These are phyloP conservation scores for Lumnitzera littorea DNA, from an alignment of 345 rosid species.

Conservation along the genomic window DNA sequence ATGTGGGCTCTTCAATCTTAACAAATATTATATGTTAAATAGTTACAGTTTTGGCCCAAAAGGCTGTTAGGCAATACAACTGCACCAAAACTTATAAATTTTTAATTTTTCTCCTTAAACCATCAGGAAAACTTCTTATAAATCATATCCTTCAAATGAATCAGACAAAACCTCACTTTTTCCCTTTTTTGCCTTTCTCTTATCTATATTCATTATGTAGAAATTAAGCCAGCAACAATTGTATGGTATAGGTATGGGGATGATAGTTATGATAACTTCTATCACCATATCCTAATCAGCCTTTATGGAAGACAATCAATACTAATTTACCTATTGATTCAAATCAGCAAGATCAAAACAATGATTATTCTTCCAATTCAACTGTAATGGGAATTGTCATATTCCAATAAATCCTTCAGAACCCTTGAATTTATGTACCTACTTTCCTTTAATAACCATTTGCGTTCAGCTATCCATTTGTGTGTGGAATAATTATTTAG, in stretches of 20 bases:
- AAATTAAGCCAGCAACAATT: constrained; percentile 11
- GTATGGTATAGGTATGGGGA: neutral
- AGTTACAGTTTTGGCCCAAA: too few species aligned
- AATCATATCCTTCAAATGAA: too few species aligned
- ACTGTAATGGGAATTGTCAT: constrained; percentile 23
- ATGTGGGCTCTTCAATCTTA: too few species aligned
- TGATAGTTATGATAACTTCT: neutral
- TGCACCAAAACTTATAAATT: too few species aligned
- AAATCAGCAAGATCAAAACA: neutral
- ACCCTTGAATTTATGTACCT: neutral
- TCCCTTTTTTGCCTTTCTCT: neutral
- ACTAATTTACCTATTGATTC: neutral
- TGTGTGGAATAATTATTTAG: too few species aligned
- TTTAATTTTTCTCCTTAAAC: too few species aligned
- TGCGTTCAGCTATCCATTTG: too few species aligned
- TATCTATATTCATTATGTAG: neutral
- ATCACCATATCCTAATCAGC: neutral
- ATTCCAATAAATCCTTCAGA: constrained; percentile 2
- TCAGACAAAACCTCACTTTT: too few species aligned
- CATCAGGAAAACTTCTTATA: too few species aligned
- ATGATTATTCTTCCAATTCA: constrained; percentile 16
- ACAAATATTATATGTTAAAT: too few species aligned
- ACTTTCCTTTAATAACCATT: too few species aligned
- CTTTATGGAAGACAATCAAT: neutral
- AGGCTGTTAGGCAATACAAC: too few species aligned